Base-by-base conservation (phyloP, 805 yeast genomes). In the Kurtzmaniella fragi region DNA sequence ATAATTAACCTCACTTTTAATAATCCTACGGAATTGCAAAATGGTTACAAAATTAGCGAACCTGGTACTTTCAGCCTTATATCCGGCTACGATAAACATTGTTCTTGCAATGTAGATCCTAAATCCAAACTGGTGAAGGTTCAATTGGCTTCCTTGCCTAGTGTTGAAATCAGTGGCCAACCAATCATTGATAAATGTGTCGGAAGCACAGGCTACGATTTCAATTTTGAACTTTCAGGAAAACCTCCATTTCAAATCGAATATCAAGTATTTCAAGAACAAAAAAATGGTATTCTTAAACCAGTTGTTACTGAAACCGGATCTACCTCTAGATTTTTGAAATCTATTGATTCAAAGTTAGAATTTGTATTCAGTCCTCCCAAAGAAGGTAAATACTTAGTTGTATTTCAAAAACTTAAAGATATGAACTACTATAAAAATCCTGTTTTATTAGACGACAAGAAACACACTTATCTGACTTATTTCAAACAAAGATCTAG, bases 111-210 rank as follows among this genome's bases (percentile, higher is more conserved):
- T 10, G 69, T 85, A 15, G 1, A 33, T 17, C 13, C 28, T 20
- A 20, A 31, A 12, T 10, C 28, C 5, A 27, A 57, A 35, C 38
- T 67, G 1, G 67, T 84, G 9, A 53, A 65, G 13, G 71, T 87
- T 1, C 40, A 50, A n/a, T 46, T 55, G 10, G 75, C 73, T 1
- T 56, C 55, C 2, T 77, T 75, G 3, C 69, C 73, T 1, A 40
- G 35, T 2, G 63, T 72, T 14, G 53, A 54, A 2, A 68, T 77
- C 12, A 33, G 48, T 2, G 78, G 88, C 1, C 67, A 67, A 11
- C 78, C 91, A 2, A 78, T 91, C 2, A 68, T 78, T 17, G 98
- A 91, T 52, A 77, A 83, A 35, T 93, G 99, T 64, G 84, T 93
- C 25, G 99, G 99, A 0, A 87, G 89, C 33, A 81, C 88, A 7